Evolutionary conservation across 179 eudicot species (phyloP).

Genomic region (Spinacia oleracea): DNA sequence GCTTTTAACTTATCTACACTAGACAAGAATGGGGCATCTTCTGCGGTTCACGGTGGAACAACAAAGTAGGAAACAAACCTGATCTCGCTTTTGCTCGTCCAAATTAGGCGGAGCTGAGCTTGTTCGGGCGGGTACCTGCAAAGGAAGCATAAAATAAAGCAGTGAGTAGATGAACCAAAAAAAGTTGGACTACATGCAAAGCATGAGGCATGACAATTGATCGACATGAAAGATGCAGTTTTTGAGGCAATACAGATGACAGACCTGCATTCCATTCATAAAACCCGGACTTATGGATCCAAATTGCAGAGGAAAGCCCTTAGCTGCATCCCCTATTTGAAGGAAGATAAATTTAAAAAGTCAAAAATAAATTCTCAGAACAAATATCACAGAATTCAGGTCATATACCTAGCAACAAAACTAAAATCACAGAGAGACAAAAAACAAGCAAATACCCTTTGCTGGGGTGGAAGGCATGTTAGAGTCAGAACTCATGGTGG

Average conservation of each 20-base stretch:
- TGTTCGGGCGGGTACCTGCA: slow-evolving; percentile 89
- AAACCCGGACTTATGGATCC: slow-evolving; percentile 83
- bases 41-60: background rate
- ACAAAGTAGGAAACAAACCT: slow-evolving; percentile 47
- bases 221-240: background rate
- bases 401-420: background rate
- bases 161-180: background rate
- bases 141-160: background rate
- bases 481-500: slow-evolving; percentile 44
- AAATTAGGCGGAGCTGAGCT: slow-evolving; percentile 95
- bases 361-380: background rate
- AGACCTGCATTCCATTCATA: slow-evolving; percentile 89
- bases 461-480: slow-evolving; percentile 58
- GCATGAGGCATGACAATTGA: no score
- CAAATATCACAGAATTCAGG: background rate
- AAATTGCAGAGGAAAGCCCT: slow-evolving; percentile 72
- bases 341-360: background rate
- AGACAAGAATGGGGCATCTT: background rate
- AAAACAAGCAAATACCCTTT: slow-evolving; percentile 49
- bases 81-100: slow-evolving; percentile 85
- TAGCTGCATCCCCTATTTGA: slow-evolving; percentile 54
- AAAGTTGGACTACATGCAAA: background rate
- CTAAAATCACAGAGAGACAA: background rate
- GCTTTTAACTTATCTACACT: background rate
- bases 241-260: slow-evolving; percentile 8